phyloP scores from a whole-genome alignment of 352 stramenopile genomes.

The Sclerospora graminicola region DNA sequence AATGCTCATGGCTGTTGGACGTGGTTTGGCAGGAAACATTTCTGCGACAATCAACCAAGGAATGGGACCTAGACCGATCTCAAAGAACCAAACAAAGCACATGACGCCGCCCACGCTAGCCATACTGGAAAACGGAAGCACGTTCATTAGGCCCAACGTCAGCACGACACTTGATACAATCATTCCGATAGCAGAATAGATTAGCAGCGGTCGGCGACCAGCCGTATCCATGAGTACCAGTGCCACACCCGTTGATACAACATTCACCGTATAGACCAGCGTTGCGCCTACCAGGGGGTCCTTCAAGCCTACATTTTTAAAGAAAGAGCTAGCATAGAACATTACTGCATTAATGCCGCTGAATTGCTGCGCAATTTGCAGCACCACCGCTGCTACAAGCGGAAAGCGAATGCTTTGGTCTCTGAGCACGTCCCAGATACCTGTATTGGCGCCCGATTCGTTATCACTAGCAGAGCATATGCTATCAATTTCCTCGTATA shows the following conservation, averaged over 20 bases:
- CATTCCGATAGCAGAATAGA: slow-evolving; percentile 64
- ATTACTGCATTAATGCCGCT: slow-evolving; percentile 72
- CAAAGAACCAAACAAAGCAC: slow-evolving; percentile 71
- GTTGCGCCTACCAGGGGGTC: slow-evolving; percentile 54
- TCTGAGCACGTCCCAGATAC: slow-evolving; percentile 51
- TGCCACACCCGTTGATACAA: slow-evolving; percentile 59
- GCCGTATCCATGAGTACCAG: slow-evolving; percentile 71
- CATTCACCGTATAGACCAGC: slow-evolving; percentile 59
- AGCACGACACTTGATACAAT: slow-evolving; percentile 56
- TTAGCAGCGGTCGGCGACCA: slow-evolving; percentile 47
- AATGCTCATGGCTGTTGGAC: slow-evolving; percentile 84
- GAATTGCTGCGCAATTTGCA: slow-evolving; percentile 64
- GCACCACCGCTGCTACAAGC: slow-evolving; percentile 42
- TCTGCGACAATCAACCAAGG: slow-evolving; percentile 95
- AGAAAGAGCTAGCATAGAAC: slow-evolving; percentile 74
- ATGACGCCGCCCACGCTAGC: slow-evolving; percentile 53
- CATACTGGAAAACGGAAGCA: slow-evolving; percentile 52
- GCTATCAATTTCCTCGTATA: slow-evolving; percentile 75
- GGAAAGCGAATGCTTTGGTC: slow-evolving; percentile 57
- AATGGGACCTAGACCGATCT: slow-evolving; percentile 83
- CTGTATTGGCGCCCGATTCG: slow-evolving; percentile 47
- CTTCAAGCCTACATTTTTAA: slow-evolving; percentile 56
- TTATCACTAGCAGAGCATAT: slow-evolving; percentile 76
- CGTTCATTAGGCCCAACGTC: slow-evolving; percentile 54
- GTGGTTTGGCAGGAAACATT: slow-evolving; percentile 92